These are phyloP conservation scores for Trifolium repens DNA, from an alignment of 306 rosid species.

Conservation along the genomic window DNA sequence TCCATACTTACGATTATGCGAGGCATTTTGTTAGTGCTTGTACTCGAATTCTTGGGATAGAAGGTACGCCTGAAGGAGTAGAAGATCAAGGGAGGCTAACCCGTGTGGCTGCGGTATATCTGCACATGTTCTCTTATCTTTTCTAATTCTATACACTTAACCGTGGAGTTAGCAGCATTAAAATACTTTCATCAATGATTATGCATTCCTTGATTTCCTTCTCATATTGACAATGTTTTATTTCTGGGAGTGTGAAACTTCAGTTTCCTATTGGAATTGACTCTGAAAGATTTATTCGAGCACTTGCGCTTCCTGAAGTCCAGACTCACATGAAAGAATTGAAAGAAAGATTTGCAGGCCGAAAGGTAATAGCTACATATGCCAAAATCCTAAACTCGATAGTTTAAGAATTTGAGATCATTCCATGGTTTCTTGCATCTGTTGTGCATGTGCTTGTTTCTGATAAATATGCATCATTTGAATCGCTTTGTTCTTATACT, in stretches of 20 bases:
- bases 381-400: conserved; percentile 11
- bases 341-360: conserved; percentile 86
- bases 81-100: conserved; percentile 97
- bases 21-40: conserved; percentile 98
- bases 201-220: conserved; percentile 41
- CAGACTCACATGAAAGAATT: conserved; percentile 82
- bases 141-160: conserved; percentile 21
- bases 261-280: conserved; percentile 99
- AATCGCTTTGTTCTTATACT: conserved; percentile 41
- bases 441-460: conserved; percentile 19
- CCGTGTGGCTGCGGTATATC: conserved; percentile 92
- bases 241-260: conserved; percentile 48
- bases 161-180: conserved; percentile 38
- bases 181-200: conserved; percentile 29
- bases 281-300: conserved; percentile 80
- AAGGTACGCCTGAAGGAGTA: conserved; percentile 97
- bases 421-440: conserved; percentile 19
- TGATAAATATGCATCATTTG: conserved; percentile 33
- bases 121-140: conserved; percentile 40
- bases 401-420: conserved; percentile 1
- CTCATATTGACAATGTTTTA: conserved; percentile 40
- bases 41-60: conserved; percentile 94
- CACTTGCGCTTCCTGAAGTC: conserved; percentile 86
- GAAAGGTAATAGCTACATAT: conserved; percentile 58
- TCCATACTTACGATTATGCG: conserved; percentile 97